Evolutionary conservation across 495 filamentous ascomycete species (phyloP).

Genomic region (Hypomontagnella monticulosa): DNA sequence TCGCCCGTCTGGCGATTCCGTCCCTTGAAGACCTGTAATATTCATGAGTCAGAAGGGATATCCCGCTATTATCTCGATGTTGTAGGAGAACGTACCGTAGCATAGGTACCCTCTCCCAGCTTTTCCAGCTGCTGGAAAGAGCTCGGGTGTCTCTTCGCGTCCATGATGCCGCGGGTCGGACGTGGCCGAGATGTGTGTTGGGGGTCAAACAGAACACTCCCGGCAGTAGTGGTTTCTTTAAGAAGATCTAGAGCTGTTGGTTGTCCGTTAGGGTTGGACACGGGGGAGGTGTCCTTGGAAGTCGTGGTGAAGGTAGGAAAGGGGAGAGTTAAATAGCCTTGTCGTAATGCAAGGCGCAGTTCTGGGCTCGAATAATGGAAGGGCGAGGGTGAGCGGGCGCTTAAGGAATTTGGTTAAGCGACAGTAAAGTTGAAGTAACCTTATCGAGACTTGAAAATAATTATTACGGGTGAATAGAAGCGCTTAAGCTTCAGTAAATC

Average conservation of each 20-base stretch:
- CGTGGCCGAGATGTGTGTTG: constrained; percentile 19
- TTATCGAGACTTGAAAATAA: constrained; percentile 7
- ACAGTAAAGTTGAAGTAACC: constrained; percentile 15
- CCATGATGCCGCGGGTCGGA: constrained; percentile 65
- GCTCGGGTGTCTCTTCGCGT: constrained; percentile 87
- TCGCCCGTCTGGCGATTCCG: constrained; percentile 96
- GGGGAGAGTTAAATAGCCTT: constrained; percentile 31
- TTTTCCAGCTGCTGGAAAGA: constrained; percentile 99
- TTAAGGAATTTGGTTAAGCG: constrained; percentile 25
- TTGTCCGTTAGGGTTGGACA: constrained; percentile 22
- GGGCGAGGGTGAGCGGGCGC: constrained; percentile 5
- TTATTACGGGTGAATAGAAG: constrained; percentile 21
- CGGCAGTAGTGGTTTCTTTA: constrained; percentile 30
- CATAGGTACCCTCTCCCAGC: constrained; percentile 98
- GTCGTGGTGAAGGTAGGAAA: constrained; percentile 39
- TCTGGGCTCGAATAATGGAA: neutral
- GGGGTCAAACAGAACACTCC: constrained; percentile 24
- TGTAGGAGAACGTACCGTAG: constrained; percentile 73
- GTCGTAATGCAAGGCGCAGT: constrained; percentile 39
- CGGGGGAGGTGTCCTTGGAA: constrained; percentile 32
- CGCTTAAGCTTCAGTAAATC: constrained; percentile 30
- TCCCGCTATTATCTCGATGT: neutral
- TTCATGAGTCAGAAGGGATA: constrained; percentile 23
- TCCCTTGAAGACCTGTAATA: constrained; percentile 90
- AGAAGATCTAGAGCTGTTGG: constrained; percentile 23